A percentile compares a stretch with the other conserved stretches of the same genome.
These are phyloP conservation scores for Centella asiatica DNA, from an alignment of 129 eudicot species.

Conservation along the genomic window DNA sequence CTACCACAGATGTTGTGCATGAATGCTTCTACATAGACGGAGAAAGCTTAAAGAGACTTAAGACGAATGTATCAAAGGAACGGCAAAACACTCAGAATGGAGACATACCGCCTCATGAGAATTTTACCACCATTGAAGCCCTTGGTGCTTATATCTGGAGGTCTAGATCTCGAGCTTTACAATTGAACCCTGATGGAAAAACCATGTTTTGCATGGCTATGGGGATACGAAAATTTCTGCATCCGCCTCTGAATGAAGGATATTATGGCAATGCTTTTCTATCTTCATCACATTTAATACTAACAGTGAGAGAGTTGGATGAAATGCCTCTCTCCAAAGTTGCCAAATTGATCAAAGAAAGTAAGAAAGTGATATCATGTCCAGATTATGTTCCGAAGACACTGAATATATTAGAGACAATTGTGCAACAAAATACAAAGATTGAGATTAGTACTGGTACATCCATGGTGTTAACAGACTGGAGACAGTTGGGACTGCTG, in stretches of 20 bases:
- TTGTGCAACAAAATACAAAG: slow-evolving; percentile 7
- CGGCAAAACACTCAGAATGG: neutral
- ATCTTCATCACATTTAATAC: slow-evolving; percentile 1
- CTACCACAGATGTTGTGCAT: slow-evolving; percentile 7
- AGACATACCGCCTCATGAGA: neutral
- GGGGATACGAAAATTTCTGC: slow-evolving; percentile 8
- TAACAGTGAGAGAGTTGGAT: slow-evolving; percentile 10
- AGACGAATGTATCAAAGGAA: slow-evolving; percentile 5
- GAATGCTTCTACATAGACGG: slow-evolving; percentile 7
- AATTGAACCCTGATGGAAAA: slow-evolving; percentile 17
- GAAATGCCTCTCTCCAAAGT: slow-evolving; percentile 12
- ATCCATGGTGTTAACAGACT: slow-evolving; percentile 13
- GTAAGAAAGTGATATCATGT: slow-evolving; percentile 14
- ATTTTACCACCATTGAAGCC: slow-evolving; percentile 11
- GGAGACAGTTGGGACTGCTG: slow-evolving; percentile 17
- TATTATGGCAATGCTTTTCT: slow-evolving; percentile 17
- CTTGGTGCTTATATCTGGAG: slow-evolving; percentile 16
- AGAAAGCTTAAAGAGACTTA: slow-evolving; percentile 1
- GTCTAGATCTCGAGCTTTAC: slow-evolving; percentile 14
- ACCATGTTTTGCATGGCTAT: slow-evolving; percentile 4
- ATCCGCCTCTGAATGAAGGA: slow-evolving; percentile 18
- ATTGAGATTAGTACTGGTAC: neutral
- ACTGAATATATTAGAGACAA: slow-evolving; percentile 9
- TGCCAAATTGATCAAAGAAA: slow-evolving; percentile 17
- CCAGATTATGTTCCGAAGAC: neutral